These are phyloP conservation scores for Talaromyces sp. DNA, from an alignment of 2,329 filamentous ascomycete genomes.

Conservation along the genomic window DNA sequence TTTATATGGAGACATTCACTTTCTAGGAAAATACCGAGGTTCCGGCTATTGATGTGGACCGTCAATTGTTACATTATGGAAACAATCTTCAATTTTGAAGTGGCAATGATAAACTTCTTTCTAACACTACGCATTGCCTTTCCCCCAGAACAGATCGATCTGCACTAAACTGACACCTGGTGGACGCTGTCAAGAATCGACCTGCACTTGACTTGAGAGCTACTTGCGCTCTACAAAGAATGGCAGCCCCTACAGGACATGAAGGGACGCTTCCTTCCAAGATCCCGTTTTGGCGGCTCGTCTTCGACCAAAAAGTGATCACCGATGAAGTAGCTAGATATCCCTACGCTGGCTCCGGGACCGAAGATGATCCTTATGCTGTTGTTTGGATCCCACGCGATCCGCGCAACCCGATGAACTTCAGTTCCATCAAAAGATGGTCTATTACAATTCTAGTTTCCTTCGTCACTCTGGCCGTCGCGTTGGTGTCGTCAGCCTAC, in stretches of 20 bases:
- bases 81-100: too few species aligned
- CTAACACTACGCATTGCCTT: too few species aligned
- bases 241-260: conserved; percentile 8
- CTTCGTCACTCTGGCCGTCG: conserved; percentile 41
- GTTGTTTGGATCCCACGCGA: conserved; percentile 45
- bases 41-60: too few species aligned
- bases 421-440: conserved; percentile 39
- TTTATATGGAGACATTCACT: too few species aligned
- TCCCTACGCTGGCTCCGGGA: conserved; percentile 40
- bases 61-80: too few species aligned
- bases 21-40: too few species aligned
- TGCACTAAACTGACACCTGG: too few species aligned
- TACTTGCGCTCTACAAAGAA: not conserved
- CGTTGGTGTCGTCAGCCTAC: conserved; percentile 45
- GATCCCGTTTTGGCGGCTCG: conserved; percentile 34
- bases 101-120: too few species aligned
- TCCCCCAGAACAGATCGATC: too few species aligned
- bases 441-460: conserved; percentile 39
- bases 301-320: conserved; percentile 35
- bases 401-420: conserved; percentile 45
- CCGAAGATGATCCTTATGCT: conserved; percentile 42
- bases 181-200: too few species aligned
- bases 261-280: conserved; percentile 22
- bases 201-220: too few species aligned
- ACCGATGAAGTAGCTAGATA: conserved; percentile 33